Base-by-base conservation (phyloP, 2,329 filamentous ascomycete species). In the Penicillium sp. region DNA sequence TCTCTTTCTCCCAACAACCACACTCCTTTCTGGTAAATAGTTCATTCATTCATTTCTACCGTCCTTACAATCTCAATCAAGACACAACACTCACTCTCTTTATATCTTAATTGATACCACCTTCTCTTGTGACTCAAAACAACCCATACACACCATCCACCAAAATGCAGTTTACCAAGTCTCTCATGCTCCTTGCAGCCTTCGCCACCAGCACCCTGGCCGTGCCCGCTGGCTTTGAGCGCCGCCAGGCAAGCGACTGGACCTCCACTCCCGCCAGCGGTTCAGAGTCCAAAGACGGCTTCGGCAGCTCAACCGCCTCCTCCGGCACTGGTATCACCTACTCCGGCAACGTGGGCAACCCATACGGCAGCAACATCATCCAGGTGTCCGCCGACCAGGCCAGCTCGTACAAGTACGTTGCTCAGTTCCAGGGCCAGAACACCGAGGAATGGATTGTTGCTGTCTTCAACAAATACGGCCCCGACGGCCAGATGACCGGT, bases 301-400 rank as follows among this genome's bases (percentile, higher is more conserved):
- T 75, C 58, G 73, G 73, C 40, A 29, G 42, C 29, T 54, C 39
- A 35, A 74, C 67, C 49, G 48, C 53, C 44, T 56, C 53, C 29
- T 61, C 59, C 23, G 59, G 63, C 50, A 61, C 61, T 9, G 62
- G 61, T 16, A 65, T 62, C 32, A 66, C 63, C 51, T 75, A 74
- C 66, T 18, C 52, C 7, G 73, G 73, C 54, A 75, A 75, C 59
- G 66, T 72, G 16, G 73, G 73, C 53, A 65, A 54, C 42, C 73
- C 73, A 23, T 74, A 70, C 59, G 72, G 74, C 42, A 71, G 68
- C 68, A 74, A 75, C 67, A 73, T 74, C 48, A 68, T 74, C 55
- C 53, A 71, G 26, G 62, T 77, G 49, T 60, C 68, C 46, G 55
- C 61, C 50, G 51, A 58, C 43, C 62, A 70, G 0, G 70, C 68